Percentiles rank a stretch among this genome's conserved stretches.
Conservation (phyloP, 768 basidiomycete species). For the Lactarius hengduanensis region DNA sequence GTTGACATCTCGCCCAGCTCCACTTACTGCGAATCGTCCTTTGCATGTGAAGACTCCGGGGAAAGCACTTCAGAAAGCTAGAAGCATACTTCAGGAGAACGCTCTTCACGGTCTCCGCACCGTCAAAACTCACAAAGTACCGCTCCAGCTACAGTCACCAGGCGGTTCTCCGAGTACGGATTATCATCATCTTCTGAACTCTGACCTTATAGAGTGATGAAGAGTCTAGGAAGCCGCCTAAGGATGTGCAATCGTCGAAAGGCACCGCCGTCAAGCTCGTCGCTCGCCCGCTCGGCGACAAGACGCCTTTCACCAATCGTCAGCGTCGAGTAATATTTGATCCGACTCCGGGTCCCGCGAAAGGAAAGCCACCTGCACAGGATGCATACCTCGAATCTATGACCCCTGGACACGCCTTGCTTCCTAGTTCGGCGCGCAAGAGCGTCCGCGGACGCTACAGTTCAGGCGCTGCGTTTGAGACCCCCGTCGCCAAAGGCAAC, state of each 20-base stretch:
- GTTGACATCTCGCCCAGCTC: constrained; percentile 28
- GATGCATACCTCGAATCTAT: constrained; percentile 35
- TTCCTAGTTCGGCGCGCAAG: constrained; percentile 68
- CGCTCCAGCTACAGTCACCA: constrained; percentile 37
- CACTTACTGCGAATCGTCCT: constrained; percentile 34
- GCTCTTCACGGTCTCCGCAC: constrained; percentile 42
- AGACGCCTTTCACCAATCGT: constrained; percentile 75
- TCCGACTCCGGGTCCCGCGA: constrained; percentile 34
- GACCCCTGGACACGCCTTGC: constrained; percentile 42
- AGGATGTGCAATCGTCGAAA: constrained; percentile 29
- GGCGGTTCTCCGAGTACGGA: constrained; percentile 34
- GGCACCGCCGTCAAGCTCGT: constrained; percentile 21
- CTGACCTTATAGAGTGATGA: constrained; percentile 5
- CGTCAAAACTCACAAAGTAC: constrained; percentile 41
- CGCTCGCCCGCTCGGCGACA: constrained; percentile 62
- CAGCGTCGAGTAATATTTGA: constrained; percentile 35
- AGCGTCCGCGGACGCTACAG: constrained; percentile 57
- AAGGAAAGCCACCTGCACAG: constrained; percentile 39
- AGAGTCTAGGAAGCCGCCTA: constrained; percentile 23
- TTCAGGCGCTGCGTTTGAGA: constrained; percentile 54
- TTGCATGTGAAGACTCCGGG: constrained; percentile 54
- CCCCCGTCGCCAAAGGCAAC: constrained; percentile 62
- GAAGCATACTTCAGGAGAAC: constrained; percentile 50
- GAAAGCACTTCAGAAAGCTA: constrained; percentile 42
- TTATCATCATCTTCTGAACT: constrained; percentile 6